Conservation (phyloP, 768 basidiomycete genomes). For the Porphyrellus cyaneotinctus region DNA sequence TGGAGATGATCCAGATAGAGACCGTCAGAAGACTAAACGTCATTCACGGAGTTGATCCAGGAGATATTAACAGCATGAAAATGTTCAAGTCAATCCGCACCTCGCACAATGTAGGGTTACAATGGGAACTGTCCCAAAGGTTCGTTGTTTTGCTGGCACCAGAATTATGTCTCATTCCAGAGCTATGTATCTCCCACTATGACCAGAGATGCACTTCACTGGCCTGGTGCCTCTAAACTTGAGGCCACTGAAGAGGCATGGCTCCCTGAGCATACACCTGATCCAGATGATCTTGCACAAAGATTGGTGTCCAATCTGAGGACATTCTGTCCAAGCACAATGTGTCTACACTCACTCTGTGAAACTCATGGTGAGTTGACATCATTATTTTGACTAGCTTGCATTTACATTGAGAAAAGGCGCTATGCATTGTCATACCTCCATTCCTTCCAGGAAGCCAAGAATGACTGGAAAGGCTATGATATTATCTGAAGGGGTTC, state of each 20-base stretch:
- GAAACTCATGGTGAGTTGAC: slow-evolving; percentile 33
- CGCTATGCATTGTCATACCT: neutral
- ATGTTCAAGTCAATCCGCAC: slow-evolving; percentile 27
- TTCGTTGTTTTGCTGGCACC: slow-evolving; percentile 8
- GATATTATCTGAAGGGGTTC: slow-evolving; percentile 24
- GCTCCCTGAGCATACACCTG: slow-evolving; percentile 11
- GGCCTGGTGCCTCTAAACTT: slow-evolving; percentile 29
- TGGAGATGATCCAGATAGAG: slow-evolving; percentile 47
- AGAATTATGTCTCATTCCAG: too few species aligned
- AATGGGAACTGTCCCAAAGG: slow-evolving; percentile 45
- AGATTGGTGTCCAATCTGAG: slow-evolving; percentile 32
- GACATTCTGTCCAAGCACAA: slow-evolving; percentile 44
- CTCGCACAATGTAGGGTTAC: slow-evolving; percentile 32
- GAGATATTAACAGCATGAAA: slow-evolving; percentile 34
- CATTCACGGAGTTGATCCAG: slow-evolving; percentile 26
- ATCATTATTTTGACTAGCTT: neutral
- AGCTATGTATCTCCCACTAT: neutral
- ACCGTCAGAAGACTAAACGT: slow-evolving; percentile 37
- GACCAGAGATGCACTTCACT: slow-evolving; percentile 37
- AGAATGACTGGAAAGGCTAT: slow-evolving; percentile 20
- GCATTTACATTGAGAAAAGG: neutral
- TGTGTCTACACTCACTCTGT: slow-evolving; percentile 42
- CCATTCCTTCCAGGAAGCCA: slow-evolving; percentile 24
- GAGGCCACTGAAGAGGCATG: neutral
- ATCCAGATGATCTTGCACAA: slow-evolving; percentile 26